These are phyloP conservation scores for Rhizomucor pusillus DNA, from an alignment of 371 early-diverging fungal genomes.

Conservation along the genomic window DNA sequence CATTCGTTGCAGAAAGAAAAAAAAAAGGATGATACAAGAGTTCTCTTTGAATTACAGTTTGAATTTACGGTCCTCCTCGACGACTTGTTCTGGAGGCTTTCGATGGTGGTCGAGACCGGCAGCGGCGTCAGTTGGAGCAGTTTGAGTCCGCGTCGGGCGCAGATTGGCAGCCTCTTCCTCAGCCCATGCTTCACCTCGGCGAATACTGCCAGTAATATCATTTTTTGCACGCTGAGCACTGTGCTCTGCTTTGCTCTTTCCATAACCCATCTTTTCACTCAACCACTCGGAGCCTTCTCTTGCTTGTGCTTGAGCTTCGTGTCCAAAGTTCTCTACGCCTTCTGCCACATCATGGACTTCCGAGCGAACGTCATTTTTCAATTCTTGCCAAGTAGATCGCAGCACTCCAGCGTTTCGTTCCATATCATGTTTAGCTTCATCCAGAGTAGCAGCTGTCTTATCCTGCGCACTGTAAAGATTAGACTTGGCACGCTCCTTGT, in stretches of 20 bases:
- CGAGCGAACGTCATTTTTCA: constrained; percentile 9
- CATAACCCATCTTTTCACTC: constrained; percentile 2
- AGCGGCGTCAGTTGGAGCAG: not conserved
- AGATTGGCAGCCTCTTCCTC: constrained; percentile 28
- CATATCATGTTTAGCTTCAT: constrained; percentile 3
- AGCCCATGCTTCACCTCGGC: constrained; percentile 29
- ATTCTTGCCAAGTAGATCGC: constrained; percentile 10
- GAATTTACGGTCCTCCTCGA: not conserved
- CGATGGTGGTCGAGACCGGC: too few species aligned
- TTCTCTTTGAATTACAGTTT: too few species aligned
- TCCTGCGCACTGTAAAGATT: too few species aligned
- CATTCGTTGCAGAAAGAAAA: too few species aligned
- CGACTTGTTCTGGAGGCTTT: not conserved
- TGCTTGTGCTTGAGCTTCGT: constrained; percentile 1
- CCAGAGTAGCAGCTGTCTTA: not conserved
- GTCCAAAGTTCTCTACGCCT: constrained; percentile 5
- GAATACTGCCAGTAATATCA: constrained; percentile 7
- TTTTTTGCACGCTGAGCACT: not conserved
- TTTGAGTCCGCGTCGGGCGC: constrained; percentile 5
- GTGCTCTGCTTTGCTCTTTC: not conserved
- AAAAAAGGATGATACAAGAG: too few species aligned
- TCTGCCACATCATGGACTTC: not conserved
- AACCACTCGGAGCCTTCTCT: constrained; percentile 14
- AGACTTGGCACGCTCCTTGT: constrained; percentile 4
- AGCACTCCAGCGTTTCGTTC: constrained; percentile 7